Conservation (phyloP, 345 rosid genomes). For the Rhizophora mangle region DNA sequence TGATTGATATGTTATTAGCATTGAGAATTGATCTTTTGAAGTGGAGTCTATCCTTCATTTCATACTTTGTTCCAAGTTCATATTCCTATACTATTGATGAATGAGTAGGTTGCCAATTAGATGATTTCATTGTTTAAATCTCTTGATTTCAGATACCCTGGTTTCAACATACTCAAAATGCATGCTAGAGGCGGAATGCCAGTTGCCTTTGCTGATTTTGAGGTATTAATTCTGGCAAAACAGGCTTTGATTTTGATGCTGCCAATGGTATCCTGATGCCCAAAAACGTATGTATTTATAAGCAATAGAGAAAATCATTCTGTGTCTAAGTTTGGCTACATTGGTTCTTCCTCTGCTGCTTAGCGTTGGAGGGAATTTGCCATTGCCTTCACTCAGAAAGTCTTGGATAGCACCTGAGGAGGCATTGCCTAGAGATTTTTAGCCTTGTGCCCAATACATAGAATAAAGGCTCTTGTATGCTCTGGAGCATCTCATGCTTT, state of each 20-base stretch:
- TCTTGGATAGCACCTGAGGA: too few species aligned
- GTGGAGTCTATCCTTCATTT: neutral
- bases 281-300: neutral
- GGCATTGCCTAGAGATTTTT: too few species aligned
- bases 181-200: constrained; percentile 81
- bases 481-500: neutral
- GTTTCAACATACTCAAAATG: constrained; percentile 60
- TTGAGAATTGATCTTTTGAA: neutral
- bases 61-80: neutral
- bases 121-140: constrained; percentile 13
- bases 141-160: constrained; percentile 56
- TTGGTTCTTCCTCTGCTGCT: too few species aligned
- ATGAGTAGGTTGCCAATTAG: neutral
- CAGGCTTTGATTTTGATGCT: neutral
- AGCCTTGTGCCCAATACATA: neutral
- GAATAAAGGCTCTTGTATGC: neutral
- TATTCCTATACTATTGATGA: neutral
- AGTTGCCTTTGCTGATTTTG: constrained; percentile 91
- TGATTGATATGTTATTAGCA: neutral
- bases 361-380: too few species aligned
- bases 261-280: neutral
- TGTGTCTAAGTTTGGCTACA: neutral
- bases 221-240: constrained; percentile 36
- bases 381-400: too few species aligned
- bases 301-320: neutral